These are phyloP conservation scores for Apiotrichum siamense DNA, from an alignment of 1,284 basidiomycete species.

Conservation along the genomic window DNA sequence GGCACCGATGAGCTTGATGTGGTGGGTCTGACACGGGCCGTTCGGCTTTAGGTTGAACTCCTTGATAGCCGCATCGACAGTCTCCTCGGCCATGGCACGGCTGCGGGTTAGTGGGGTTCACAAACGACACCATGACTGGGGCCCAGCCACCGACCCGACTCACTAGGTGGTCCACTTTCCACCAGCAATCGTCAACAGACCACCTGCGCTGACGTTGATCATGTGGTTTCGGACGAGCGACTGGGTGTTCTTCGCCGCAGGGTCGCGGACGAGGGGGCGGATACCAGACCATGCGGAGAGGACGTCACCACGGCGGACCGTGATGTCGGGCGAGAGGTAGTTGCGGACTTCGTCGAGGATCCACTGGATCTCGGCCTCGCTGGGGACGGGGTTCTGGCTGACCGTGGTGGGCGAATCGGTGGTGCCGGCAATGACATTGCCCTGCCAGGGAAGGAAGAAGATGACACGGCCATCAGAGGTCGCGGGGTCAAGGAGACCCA, in stretches of 20 bases:
- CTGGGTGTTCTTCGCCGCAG: conserved; percentile 72
- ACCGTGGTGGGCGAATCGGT: conserved; percentile 82
- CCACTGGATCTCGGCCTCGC: conserved; percentile 95
- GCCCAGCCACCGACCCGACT: conserved; percentile 19
- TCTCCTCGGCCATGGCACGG: conserved; percentile 92
- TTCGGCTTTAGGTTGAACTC: conserved; percentile 60
- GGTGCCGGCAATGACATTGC: conserved; percentile 93
- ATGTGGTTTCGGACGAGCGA: conserved; percentile 91
- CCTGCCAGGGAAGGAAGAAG: conserved; percentile 99
- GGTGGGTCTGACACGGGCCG: conserved; percentile 71
- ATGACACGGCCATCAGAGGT: conserved; percentile 96
- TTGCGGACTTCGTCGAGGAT: conserved; percentile 78
- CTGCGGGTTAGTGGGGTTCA: conserved; percentile 17
- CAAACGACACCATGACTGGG: background rate
- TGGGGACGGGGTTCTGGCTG: conserved; percentile 70
- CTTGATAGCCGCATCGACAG: conserved; percentile 80
- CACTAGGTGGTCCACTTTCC: conserved; percentile 98
- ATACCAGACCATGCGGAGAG: conserved; percentile 91
- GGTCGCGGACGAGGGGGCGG: conserved; percentile 82
- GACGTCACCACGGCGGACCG: conserved; percentile 93
- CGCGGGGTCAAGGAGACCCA: conserved; percentile 92
- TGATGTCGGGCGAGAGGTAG: conserved; percentile 88
- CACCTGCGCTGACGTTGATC: conserved; percentile 74
- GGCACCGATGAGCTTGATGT: conserved; percentile 79
- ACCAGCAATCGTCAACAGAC: conserved; percentile 88